Evolutionary conservation across 306 rosid genomes (phyloP).

Genomic region (Begonia loranthoides): DNA sequence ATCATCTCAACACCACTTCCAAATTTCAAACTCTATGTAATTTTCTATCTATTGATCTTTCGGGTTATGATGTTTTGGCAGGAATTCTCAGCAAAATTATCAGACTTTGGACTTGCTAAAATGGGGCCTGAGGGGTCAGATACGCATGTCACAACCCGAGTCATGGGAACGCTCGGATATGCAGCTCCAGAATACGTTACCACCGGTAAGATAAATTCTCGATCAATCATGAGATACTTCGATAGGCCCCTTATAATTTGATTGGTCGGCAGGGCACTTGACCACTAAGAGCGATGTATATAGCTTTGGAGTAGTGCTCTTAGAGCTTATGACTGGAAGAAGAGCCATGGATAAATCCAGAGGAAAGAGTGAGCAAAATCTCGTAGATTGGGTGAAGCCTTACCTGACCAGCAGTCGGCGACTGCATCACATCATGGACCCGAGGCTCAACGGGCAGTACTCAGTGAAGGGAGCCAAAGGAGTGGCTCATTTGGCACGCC

Average conservation of each 20-base stretch:
- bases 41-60: background rate
- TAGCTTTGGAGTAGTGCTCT: conserved; percentile 80
- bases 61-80: conserved; percentile 11
- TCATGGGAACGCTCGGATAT: conserved; percentile 93
- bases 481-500: conserved; percentile 54
- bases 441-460: conserved; percentile 75
- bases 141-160: conserved; percentile 85
- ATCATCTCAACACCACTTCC: background rate
- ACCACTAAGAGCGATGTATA: conserved; percentile 81
- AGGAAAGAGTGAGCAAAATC: conserved; percentile 67
- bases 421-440: conserved; percentile 58
- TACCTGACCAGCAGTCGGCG: conserved; percentile 49
- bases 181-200: conserved; percentile 94
- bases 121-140: conserved; percentile 98
- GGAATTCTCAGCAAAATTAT: conserved; percentile 87
- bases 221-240: too few species aligned
- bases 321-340: conserved; percentile 74
- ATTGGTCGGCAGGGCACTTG: conserved; percentile 49
- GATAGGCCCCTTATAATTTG: background rate
- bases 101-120: conserved; percentile 94
- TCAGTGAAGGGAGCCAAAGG: conserved; percentile 80
- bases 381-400: conserved; percentile 87
- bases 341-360: conserved; percentile 70
- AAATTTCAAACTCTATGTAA: too few species aligned
- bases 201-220: conserved; percentile 35